Evolutionary conservation across 2,329 filamentous ascomycete genomes (phyloP), one percentile per base, ranked within the genome.

Genomic region (Bipolaris victoriae): DNA sequence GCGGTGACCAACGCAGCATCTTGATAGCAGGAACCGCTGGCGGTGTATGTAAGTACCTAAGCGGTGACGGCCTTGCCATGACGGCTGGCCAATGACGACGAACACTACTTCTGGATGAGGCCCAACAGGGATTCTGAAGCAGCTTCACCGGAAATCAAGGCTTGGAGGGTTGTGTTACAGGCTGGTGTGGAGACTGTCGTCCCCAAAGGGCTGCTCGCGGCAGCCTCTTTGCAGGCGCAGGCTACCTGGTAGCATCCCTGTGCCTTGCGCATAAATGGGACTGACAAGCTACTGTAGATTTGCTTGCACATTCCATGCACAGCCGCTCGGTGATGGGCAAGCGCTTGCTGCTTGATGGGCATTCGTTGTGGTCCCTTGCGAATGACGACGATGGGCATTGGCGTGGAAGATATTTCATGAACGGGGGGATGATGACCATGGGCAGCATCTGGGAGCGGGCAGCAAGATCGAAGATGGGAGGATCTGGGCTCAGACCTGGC

Each of bases 91-190:
- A 67, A 67, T 64, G 40, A 18, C 18, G 29, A 36, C 49, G 46
- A 26, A 46, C 40, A 22, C 16, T 13, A 15, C 40, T 49, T 52
- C 46, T 36, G 20, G 39, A 33, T 45, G 31, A 44, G 43, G 36
- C 47, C 53, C 57, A 59, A 29, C 55, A 45, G 44, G 56, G 55
- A 57, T 56, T 62, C 51, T 53, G 57, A 63, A 60, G 49, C 43
- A 57, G 49, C 57, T 61, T 69, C 62, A 69, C 67, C 70, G 70
- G 67, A 69, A 46, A 58, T 46, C 55, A 61, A 55, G 59, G 57
- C 57, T 47, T 52, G 55, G 45, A 37, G 29, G 55, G 58, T 44
- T 66, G 69, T 71, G 67, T 63, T 50, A 74, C 70, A 59, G 49
- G 29, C 51, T n/a, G 41, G 43, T 50, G 49, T 58, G 51, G 60